These are phyloP conservation scores for Spathaspora sp. DNA, from an alignment of 805 yeast genomes.

Conservation along the genomic window DNA sequence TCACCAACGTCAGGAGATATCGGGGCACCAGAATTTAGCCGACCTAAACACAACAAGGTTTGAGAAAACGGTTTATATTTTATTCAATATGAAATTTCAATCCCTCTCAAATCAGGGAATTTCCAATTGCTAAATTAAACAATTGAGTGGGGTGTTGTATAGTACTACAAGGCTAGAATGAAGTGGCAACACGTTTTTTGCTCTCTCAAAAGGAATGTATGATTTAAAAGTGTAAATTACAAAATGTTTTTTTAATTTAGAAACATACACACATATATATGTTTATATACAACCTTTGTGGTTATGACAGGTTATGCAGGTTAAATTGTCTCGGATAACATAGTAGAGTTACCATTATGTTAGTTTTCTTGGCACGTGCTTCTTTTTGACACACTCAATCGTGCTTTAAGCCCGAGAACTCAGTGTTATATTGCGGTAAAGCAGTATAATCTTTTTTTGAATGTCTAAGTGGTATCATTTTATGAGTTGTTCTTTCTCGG, in stretches of 20 bases:
- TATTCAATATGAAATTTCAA: no score
- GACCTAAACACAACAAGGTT: no score
- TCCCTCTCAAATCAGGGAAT: no score
- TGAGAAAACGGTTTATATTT: no score
- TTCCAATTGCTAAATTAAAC: no score
- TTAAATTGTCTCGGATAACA: background rate
- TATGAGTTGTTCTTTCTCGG: conserved; percentile 25
- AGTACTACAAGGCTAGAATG: no score
- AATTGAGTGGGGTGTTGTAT: no score
- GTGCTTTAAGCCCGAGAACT: conserved; percentile 9
- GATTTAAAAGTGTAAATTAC: background rate
- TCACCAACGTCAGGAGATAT: no score
- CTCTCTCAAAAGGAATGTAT: no score
- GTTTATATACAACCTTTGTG: background rate
- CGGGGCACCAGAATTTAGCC: no score
- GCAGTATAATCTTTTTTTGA: conserved; percentile 18
- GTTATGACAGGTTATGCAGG: background rate
- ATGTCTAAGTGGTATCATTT: conserved; percentile 23
- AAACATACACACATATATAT: background rate
- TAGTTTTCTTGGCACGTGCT: background rate
- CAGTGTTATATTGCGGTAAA: conserved; percentile 31
- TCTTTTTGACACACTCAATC: conserved; percentile 2
- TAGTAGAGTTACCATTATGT: no score
- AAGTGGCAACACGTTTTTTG: no score
- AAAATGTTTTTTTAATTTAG: background rate